These are phyloP conservation scores for Salix dunnii DNA, from an alignment of 345 rosid genomes.

Conservation along the genomic window DNA sequence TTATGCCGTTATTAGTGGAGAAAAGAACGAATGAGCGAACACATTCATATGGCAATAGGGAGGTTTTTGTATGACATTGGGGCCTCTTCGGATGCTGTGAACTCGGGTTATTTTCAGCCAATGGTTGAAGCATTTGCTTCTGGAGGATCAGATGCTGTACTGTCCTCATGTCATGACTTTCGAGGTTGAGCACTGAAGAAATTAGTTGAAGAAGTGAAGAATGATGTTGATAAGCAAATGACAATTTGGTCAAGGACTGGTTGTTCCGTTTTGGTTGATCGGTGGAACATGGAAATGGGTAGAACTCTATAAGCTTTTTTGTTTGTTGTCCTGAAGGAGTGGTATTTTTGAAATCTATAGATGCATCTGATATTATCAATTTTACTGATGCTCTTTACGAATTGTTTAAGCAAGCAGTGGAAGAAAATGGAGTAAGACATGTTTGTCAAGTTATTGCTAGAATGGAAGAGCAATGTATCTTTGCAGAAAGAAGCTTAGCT, in stretches of 20 bases:
- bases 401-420: conserved; percentile 22
- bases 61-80: conserved; percentile 72
- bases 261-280: conserved; percentile 29
- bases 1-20: conserved; percentile 20
- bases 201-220: conserved; percentile 15
- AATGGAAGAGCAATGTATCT: conserved; percentile 17
- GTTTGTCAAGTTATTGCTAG: conserved; percentile 26
- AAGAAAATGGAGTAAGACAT: conserved; percentile 20
- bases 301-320: conserved; percentile 22
- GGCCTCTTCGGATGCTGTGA: conserved; percentile 43
- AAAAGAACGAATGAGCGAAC: conserved; percentile 38
- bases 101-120: conserved; percentile 14
- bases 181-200: conserved; percentile 22
- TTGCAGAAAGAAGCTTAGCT: conserved; percentile 12
- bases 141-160: conserved; percentile 5
- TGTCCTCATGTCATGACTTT: conserved; percentile 18
- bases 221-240: conserved; percentile 5
- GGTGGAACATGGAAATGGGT: conserved; percentile 13
- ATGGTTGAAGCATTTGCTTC: conserved; percentile 27
- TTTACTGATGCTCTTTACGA: conserved; percentile 23
- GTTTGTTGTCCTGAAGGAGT: conserved; percentile 22
- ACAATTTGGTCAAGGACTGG: conserved; percentile 20
- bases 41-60: conserved; percentile 53
- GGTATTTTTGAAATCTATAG: conserved; percentile 23
- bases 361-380: conserved; percentile 25